Evolutionary conservation across 805 yeast species (phyloP).

Genomic region (Lachancea cidri): DNA sequence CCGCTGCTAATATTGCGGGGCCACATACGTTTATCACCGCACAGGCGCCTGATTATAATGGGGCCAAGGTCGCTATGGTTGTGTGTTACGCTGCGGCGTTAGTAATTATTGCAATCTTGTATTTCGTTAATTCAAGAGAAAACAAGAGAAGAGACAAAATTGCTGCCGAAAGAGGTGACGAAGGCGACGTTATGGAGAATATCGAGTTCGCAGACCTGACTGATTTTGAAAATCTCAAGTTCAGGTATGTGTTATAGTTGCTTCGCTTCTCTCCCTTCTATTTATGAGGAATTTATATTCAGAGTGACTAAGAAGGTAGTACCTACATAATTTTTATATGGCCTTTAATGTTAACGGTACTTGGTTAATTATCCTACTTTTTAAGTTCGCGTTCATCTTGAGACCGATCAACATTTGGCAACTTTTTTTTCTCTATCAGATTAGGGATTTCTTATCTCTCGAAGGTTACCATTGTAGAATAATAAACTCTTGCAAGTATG

Average conservation of each 20-base stretch:
- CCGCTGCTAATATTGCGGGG: constrained; percentile 60
- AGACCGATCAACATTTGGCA: too few relatives aligned
- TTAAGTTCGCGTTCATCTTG: too few relatives aligned
- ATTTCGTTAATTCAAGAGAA: constrained; percentile 26
- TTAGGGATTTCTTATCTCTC: too few relatives aligned
- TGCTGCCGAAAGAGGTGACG: constrained; percentile 18
- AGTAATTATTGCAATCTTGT: constrained; percentile 27
- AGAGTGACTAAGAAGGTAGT: too few relatives aligned
- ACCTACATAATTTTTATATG: too few relatives aligned
- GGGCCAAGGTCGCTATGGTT: constrained; percentile 46
- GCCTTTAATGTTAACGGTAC: too few relatives aligned
- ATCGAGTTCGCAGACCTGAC: constrained; percentile 43
- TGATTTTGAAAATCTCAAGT: constrained; percentile 39
- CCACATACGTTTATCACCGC: constrained; percentile 56
- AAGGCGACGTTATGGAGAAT: constrained; percentile 26
- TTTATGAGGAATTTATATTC: too few relatives aligned
- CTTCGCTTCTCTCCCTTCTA: neutral
- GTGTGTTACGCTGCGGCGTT: constrained; percentile 39
- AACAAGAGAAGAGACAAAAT: constrained; percentile 37
- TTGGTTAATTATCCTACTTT: too few relatives aligned
- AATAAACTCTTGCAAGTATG: too few relatives aligned
- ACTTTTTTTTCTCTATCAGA: too few relatives aligned
- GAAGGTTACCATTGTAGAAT: too few relatives aligned
- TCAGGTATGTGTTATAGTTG: constrained; percentile 30
- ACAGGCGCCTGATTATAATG: constrained; percentile 51